These are phyloP conservation scores for Backusella morwellensis DNA, from an alignment of 192 early-diverging fungal species.

Conservation along the genomic window DNA sequence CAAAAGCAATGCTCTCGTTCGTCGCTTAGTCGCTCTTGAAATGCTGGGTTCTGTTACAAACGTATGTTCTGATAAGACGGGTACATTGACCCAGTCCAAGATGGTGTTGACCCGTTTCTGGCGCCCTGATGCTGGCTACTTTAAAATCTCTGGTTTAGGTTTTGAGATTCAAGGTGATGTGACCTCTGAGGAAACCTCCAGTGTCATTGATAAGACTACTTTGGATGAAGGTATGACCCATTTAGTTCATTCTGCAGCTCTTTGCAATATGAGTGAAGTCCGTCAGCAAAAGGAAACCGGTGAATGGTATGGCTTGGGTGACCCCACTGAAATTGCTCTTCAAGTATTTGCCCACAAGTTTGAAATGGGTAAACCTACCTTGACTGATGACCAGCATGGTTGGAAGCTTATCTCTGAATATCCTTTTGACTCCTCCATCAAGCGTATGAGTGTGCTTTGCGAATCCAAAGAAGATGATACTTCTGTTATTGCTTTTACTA, in stretches of 20 bases:
- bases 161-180: slow-evolving; percentile 59
- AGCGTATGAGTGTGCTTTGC: slow-evolving; percentile 92
- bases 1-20: slow-evolving; percentile 81
- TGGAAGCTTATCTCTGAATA: slow-evolving; percentile 61
- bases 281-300: slow-evolving; percentile 45
- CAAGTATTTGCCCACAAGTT: slow-evolving; percentile 83
- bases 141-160: slow-evolving; percentile 63
- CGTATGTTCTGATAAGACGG: slow-evolving; percentile 96
- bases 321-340: slow-evolving; percentile 90
- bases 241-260: slow-evolving; percentile 57
- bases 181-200: slow-evolving; percentile 17
- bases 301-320: slow-evolving; percentile 46
- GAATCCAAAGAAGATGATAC: slow-evolving; percentile 32
- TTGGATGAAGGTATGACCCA: slow-evolving; percentile 40
- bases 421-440: slow-evolving; percentile 74
- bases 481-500: slow-evolving; percentile 61
- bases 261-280: slow-evolving; percentile 86
- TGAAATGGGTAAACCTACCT: slow-evolving; percentile 66
- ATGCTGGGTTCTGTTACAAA: slow-evolving; percentile 89
- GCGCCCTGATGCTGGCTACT: slow-evolving; percentile 70
- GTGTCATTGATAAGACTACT: background rate
- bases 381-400: slow-evolving; percentile 30
- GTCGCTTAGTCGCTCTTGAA: slow-evolving; percentile 87
- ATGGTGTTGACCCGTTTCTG: slow-evolving; percentile 93
- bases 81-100: slow-evolving; percentile 92